These are phyloP conservation scores for Aurifilum marmelostoma DNA, from an alignment of 2,329 filamentous ascomycete genomes.

Conservation along the genomic window DNA sequence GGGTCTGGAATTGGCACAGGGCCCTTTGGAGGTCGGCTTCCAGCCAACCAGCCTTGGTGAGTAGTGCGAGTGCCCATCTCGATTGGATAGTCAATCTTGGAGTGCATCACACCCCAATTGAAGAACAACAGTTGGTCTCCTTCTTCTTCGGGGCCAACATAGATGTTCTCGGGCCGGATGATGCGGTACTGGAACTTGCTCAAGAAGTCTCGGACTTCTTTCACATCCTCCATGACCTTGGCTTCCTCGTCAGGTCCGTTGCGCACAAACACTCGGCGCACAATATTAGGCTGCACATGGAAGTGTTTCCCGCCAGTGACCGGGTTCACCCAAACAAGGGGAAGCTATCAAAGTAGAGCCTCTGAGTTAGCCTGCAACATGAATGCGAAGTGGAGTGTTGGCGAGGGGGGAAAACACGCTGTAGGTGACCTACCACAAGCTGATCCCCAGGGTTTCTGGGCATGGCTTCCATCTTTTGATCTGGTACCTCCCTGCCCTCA, in stretches of 20 bases:
- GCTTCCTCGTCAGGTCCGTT: conserved; percentile 38
- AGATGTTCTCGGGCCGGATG: conserved; percentile 46
- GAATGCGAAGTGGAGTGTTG: too few species aligned
- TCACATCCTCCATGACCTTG: conserved; percentile 42
- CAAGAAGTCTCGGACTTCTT: conserved; percentile 41
- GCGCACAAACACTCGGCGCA: conserved; percentile 45
- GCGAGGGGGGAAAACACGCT: too few species aligned
- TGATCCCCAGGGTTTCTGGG: too few species aligned
- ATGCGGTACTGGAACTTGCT: conserved; percentile 43
- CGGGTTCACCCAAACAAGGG: conserved; percentile 51
- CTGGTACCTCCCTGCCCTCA: too few species aligned
- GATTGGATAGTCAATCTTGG: conserved; percentile 46
- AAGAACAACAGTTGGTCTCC: conserved; percentile 48
- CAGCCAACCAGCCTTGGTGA: conserved; percentile 41
- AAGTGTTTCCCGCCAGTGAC: conserved; percentile 42
- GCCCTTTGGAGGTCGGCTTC: conserved; percentile 1
- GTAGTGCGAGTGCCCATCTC: conserved; percentile 44
- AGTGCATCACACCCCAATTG: conserved; percentile 46
- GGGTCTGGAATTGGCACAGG: conserved; percentile 11
- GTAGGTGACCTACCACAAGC: too few species aligned
- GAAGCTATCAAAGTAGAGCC: too few species aligned
- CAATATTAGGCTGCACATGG: conserved; percentile 46
- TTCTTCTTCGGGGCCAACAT: conserved; percentile 42
- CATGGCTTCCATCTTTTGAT: too few species aligned
- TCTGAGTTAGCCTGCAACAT: too few species aligned